Evolutionary conservation across 1,139 yeast genomes (phyloP), one percentile per base, ranked within the genome.

Genomic region (Arxiozyma slooffiae): DNA sequence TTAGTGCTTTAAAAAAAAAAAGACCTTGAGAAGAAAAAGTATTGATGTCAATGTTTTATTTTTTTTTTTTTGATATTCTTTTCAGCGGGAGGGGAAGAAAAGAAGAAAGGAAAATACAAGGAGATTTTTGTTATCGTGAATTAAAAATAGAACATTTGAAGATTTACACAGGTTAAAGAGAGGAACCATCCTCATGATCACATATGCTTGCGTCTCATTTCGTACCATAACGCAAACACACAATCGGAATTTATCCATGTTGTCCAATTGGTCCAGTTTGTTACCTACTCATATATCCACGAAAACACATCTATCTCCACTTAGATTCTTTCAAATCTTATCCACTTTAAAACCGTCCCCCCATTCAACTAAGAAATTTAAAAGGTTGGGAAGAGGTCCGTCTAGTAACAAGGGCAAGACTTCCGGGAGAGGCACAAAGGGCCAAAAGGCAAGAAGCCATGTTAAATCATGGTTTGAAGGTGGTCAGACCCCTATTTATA

Each of bases 391-490:
- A 68, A 82, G 99, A 73, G 98, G 98, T 71, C 96, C 96, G 39
- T 92, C 96, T 37, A 84, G 95, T 45, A 95, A 95, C 17, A 73
- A 75, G 59, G 95, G 99, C 72, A 89, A 90, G 70, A 92, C 97
- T 1, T 81, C 97, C 3, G 96, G 96, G 48, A 79, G 98, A 67
- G 99, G 99, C 74, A 96, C 88, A 66, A 94, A 90, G 71, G 99
- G 99, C 80, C 98, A 92, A 68, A 90, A 90, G 71, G 97, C 97
- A 16, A 80, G 97, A 71, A 87, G 92, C 38, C 80, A 82, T 49
- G 94, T 90, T 22, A 92, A 90, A 53, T 80, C 85, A 55, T 88
- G 95, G 92, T 87, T 90, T 67, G 98, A 92, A 74, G 99, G 99
- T 79, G 98, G 98, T 64, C 99, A 92, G 68, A 92, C 98, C 1